phyloP scores from a whole-genome alignment of 2,329 filamentous ascomycete genomes.

The Zymoseptoria crescenta region DNA sequence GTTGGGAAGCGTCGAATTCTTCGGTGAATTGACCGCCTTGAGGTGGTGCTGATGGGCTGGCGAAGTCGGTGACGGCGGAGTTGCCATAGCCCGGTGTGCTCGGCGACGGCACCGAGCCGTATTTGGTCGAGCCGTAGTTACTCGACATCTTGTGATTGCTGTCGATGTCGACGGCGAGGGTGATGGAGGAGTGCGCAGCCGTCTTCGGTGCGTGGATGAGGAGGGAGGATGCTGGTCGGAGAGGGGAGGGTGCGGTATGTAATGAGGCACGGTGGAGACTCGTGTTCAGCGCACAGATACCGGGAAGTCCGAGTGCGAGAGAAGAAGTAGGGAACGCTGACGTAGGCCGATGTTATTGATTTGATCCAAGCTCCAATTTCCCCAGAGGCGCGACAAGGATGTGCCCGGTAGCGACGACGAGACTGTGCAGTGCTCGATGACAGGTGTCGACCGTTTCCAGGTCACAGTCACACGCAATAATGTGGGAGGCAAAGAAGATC shows the following conservation, averaged over 20 bases:
- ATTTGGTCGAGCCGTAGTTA: not conserved
- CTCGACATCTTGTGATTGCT: not conserved
- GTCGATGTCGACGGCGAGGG: not conserved
- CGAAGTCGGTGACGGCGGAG: not conserved
- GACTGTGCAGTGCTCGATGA: not conserved
- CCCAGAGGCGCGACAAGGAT: not conserved
- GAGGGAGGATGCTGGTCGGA: not conserved
- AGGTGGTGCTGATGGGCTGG: not conserved
- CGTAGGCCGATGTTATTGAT: not conserved
- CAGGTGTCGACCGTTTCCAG: not conserved
- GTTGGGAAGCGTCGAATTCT: not conserved
- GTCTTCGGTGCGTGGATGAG: not conserved
- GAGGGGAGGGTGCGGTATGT: not conserved
- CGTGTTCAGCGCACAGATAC: not conserved
- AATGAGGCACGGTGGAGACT: not conserved
- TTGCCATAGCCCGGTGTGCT: not conserved
- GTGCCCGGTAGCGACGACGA: not conserved
- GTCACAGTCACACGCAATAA: not conserved
- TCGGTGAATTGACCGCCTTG: not conserved
- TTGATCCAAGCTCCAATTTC: not conserved
- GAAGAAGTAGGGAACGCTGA: not conserved
- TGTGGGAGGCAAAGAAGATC: not conserved
- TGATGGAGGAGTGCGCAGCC: not conserved
- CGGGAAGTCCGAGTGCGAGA: not conserved
- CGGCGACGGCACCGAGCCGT: not conserved